Evolutionary conservation across 1,284 basidiomycete genomes (phyloP).

Genomic region (Xerocomus alliaceus): DNA sequence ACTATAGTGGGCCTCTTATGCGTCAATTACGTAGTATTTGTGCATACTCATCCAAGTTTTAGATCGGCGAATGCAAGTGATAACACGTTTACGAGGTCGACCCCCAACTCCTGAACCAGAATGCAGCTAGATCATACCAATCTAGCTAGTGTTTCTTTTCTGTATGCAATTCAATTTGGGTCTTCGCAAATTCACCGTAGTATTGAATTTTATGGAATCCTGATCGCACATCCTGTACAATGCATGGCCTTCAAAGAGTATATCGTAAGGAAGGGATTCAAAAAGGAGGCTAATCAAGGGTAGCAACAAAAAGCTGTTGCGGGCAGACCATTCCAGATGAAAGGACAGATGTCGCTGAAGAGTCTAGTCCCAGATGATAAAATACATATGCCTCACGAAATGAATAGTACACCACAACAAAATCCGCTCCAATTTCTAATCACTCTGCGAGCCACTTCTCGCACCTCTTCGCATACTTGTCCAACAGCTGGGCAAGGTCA

Average conservation of each 20-base stretch:
- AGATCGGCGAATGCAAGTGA: constrained; percentile 65
- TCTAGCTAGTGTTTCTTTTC: constrained; percentile 11
- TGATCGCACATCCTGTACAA: constrained; percentile 9
- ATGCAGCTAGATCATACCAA: constrained; percentile 15
- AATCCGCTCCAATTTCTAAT: constrained; percentile 36
- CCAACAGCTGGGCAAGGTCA: constrained; percentile 82
- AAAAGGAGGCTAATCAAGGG: constrained; percentile 19
- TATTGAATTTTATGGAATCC: constrained; percentile 8
- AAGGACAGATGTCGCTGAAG: constrained; percentile 40
- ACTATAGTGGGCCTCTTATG: constrained; percentile 60
- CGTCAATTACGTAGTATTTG: constrained; percentile 23
- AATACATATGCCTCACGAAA: constrained; percentile 46
- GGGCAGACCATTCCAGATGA: constrained; percentile 29
- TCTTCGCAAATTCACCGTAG: constrained; percentile 2
- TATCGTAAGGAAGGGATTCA: constrained; percentile 30
- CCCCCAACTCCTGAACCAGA: constrained; percentile 53
- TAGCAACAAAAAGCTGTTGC: constrained; percentile 21
- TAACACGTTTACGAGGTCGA: constrained; percentile 60
- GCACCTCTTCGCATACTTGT: constrained; percentile 91
- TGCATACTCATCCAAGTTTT: constrained; percentile 16
- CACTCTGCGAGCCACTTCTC: constrained; percentile 86
- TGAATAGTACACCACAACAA: constrained; percentile 38
- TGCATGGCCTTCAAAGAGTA: constrained; percentile 28
- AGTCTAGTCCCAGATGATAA: constrained; percentile 49
- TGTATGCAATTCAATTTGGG: neutral